Evolutionary conservation across 2,329 filamentous ascomycete species (phyloP), one percentile per base, ranked within the genome.

Genomic region (Aureobasidium lini): DNA sequence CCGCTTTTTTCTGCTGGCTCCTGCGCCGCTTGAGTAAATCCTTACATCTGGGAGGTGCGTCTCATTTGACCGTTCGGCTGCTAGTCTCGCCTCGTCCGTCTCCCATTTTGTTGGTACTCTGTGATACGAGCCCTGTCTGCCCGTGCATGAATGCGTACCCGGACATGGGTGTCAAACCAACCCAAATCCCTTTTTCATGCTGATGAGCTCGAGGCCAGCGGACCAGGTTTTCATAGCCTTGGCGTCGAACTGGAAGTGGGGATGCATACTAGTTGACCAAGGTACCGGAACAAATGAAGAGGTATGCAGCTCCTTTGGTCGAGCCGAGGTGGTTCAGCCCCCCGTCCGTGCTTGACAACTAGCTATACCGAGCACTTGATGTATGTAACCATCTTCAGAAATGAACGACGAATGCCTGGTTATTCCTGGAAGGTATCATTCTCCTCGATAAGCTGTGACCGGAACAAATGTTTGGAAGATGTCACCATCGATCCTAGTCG

Each of bases 241-340:
- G 34, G 53, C 53, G 53, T 47, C 31, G 15, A 29, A 46, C 6
- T 57, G 32, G 18, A 48, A 57, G 54, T 57, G 54, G 54, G 54
- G 54, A 48, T 57, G 43, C 54, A 48, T 57, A 34, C 28, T 47
- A 47, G 42, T 47, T 42, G 43, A 47, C 54, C 43, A 57, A 47
- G 32, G 42, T 48, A 47, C 36, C 34, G 43, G 54, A 57, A 57
- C 34, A 39, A 57, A 57, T 47, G 32, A 47, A 57, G 10, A 47
- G 53, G 42, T 47, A 57, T 57, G 53, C 53, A 57, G 54, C 54
- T 48, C 31, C 34, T 57, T 57, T 47, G 43, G 42, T 57, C 42
- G 34, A 57, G 43, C 54, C 54, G 54, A 57, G 54, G 54, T 47
- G 52, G 31, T 46, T 46, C 52, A 37, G 40, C 52, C 37, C 49